Conservation (phyloP, 2,329 filamentous ascomycete genomes). For the Neophaeococcomyces mojaviensis region DNA sequence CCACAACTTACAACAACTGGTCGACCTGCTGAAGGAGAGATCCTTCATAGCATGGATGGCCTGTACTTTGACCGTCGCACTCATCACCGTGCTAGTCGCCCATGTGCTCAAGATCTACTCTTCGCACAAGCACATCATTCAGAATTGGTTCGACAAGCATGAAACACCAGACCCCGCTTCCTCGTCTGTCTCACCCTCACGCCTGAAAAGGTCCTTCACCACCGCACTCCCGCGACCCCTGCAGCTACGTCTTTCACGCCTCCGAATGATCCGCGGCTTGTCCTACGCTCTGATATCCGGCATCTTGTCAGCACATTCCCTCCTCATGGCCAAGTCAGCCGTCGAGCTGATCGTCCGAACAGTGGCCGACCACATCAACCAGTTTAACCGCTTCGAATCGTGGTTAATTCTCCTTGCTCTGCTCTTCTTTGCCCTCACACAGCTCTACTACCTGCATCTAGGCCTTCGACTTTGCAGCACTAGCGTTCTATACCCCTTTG, state of each 20-base stretch:
- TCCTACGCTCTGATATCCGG: slow-evolving; percentile 85
- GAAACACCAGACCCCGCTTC: slow-evolving; percentile 20
- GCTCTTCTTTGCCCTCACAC: slow-evolving; percentile 71
- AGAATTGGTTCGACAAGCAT: slow-evolving; percentile 14
- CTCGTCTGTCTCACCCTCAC: slow-evolving; percentile 9
- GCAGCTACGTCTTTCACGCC: slow-evolving; percentile 47
- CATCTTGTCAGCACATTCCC: slow-evolving; percentile 84
- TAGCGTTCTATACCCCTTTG: slow-evolving; percentile 88
- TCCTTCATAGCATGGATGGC: slow-evolving; percentile 87
- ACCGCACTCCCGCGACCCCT: slow-evolving; percentile 29
- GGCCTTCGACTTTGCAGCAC: slow-evolving; percentile 93
- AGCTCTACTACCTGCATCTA: slow-evolving; percentile 90
- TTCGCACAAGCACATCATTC: slow-evolving; percentile 19
- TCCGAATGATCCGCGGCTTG: slow-evolving; percentile 73
- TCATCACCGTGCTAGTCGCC: slow-evolving; percentile 57
- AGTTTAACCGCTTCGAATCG: slow-evolving; percentile 91
- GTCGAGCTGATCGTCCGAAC: slow-evolving; percentile 89
- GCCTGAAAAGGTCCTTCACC: slow-evolving; percentile 31
- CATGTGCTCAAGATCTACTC: slow-evolving; percentile 32
- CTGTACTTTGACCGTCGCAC: slow-evolving; percentile 65
- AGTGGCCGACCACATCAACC: slow-evolving; percentile 70
- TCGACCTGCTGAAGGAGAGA: slow-evolving; percentile 63
- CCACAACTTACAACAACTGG: slow-evolving; percentile 74
- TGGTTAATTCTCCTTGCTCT: slow-evolving; percentile 84
- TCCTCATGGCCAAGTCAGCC: slow-evolving; percentile 90